These are phyloP conservation scores for Rhizopogon sp. DNA, from an alignment of 768 basidiomycete genomes.

Conservation along the genomic window DNA sequence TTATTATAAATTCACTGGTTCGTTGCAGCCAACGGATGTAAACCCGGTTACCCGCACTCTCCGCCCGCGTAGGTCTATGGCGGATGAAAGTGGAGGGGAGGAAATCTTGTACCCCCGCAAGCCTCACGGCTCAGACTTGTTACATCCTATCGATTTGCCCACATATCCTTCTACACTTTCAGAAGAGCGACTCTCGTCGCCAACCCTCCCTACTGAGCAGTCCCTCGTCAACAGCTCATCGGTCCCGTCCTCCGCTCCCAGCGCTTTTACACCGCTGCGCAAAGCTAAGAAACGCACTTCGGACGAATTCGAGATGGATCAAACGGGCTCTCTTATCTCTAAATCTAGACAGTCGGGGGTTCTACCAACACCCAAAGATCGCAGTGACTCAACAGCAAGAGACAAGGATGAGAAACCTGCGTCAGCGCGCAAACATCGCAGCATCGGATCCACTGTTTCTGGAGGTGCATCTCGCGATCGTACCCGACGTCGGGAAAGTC, in stretches of 20 bases:
- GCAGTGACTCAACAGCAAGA: conserved; percentile 23
- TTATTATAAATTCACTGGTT: background rate
- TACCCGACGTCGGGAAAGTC: conserved; percentile 49
- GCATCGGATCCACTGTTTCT: conserved; percentile 53
- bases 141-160: conserved; percentile 28
- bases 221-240: conserved; percentile 23
- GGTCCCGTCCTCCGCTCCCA: conserved; percentile 51
- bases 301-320: conserved; percentile 79
- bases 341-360: conserved; percentile 48
- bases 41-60: conserved; percentile 44
- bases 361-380: conserved; percentile 25
- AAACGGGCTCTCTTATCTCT: conserved; percentile 53
- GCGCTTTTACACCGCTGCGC: conserved; percentile 52
- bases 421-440: conserved; percentile 62
- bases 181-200: conserved; percentile 19
- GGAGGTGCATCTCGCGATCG: conserved; percentile 34
- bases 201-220: conserved; percentile 28
- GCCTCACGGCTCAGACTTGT: conserved; percentile 24
- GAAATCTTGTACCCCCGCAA: conserved; percentile 86
- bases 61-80: conserved; percentile 58
- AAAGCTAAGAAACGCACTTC: conserved; percentile 73
- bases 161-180: conserved; percentile 24
- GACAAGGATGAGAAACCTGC: conserved; percentile 50
- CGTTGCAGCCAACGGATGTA: conserved; percentile 36
- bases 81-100: conserved; percentile 86